Evolutionary conservation across 106 monocot species (phyloP).

Genomic region (Dendrobium nobile): DNA sequence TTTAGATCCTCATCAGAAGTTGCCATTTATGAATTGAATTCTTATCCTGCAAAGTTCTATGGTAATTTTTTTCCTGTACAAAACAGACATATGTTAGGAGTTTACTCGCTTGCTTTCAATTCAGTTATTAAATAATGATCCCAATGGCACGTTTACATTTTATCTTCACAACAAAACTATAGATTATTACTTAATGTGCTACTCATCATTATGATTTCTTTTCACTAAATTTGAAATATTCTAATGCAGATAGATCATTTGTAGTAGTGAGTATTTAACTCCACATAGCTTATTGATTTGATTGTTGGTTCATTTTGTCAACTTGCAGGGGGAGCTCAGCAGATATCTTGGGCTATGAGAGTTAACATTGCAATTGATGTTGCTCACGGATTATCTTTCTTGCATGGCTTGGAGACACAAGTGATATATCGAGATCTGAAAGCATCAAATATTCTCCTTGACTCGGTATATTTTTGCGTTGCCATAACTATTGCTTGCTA

Average conservation of each 20-base stretch:
- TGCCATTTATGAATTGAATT: background rate
- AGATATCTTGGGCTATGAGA: conserved; percentile 61
- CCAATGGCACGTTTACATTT: background rate
- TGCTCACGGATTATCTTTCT: conserved; percentile 67
- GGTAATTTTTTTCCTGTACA: background rate
- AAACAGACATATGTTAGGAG: too few species aligned
- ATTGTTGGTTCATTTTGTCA: background rate
- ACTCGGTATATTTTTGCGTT: conserved; percentile 36
- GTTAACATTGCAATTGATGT: conserved; percentile 73
- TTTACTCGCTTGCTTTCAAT: background rate
- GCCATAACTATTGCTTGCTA: background rate
- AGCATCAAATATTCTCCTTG: conserved; percentile 86
- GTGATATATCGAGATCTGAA: conserved; percentile 89
- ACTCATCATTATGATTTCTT: background rate
- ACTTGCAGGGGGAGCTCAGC: conserved; percentile 45
- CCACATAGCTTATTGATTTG: background rate
- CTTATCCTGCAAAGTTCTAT: background rate
- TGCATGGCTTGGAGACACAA: conserved; percentile 62
- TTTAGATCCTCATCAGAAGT: background rate
- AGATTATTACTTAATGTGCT: background rate
- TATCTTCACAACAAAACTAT: background rate
- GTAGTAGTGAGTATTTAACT: background rate
- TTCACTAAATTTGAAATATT: background rate
- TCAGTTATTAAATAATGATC: background rate
- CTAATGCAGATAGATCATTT: background rate